Percentiles rank a stretch among this genome's conserved stretches.
Conservation (phyloP, 768 basidiomycete genomes). For the Trametes maxima region DNA sequence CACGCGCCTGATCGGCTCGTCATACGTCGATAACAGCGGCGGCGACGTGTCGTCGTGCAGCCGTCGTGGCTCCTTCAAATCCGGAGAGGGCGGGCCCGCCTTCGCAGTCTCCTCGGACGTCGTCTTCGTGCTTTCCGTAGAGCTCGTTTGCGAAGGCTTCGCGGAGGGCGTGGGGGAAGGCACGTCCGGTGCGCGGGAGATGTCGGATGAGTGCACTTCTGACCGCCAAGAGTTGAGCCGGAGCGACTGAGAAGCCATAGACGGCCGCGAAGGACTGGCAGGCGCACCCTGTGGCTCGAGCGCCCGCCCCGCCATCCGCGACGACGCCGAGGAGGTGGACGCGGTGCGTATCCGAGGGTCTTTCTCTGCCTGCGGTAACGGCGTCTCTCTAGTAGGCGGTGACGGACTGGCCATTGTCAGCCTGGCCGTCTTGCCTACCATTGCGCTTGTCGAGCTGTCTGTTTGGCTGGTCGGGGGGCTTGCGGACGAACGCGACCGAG, state of each 20-base stretch:
- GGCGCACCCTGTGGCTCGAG: neutral
- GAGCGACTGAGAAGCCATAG: constrained; percentile 1
- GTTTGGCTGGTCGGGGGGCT: constrained; percentile 24
- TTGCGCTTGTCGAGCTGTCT: constrained; percentile 24
- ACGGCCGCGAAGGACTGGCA: neutral
- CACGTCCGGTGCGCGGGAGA: neutral
- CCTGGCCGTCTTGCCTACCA: constrained; percentile 21
- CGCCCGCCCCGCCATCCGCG: neutral
- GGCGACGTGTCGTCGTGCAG: constrained; percentile 58
- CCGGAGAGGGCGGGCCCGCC: constrained; percentile 12
- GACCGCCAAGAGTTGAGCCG: constrained; percentile 32
- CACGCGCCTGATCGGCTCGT: constrained; percentile 78
- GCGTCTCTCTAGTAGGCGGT: neutral
- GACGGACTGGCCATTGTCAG: constrained; percentile 20
- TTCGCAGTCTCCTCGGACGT: neutral
- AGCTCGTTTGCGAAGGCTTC: neutral
- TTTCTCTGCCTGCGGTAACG: neutral
- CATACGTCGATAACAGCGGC: constrained; percentile 58
- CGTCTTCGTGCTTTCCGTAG: neutral
- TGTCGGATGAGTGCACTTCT: constrained; percentile 20
- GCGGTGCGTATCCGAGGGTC: constrained; percentile 2
- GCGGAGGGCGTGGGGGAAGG: neutral
- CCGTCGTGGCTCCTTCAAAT: constrained; percentile 49
- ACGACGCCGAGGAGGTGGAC: constrained; percentile 8
- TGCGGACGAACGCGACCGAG: constrained; percentile 10